Evolutionary conservation across 441 rosid species (phyloP), one percentile per base, ranked within the genome.

Genomic region (Populus hybrid): DNA sequence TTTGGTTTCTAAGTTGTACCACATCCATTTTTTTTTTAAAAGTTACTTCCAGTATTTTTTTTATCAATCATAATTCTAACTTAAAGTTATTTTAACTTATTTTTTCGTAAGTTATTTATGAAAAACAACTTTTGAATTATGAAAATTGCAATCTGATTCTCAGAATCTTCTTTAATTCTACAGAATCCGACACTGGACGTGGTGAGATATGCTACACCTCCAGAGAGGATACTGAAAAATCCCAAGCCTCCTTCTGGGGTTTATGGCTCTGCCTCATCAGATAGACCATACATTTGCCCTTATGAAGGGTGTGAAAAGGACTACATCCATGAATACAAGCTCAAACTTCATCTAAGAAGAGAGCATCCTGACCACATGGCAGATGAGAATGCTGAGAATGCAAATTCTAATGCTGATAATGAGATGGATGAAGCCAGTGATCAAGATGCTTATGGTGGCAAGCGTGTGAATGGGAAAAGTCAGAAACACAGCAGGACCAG

Each of bases 271-370:
- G 91, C 91, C 30, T 85, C 98, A 72, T 86, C 88, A 1, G 97
- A 91, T 71, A 97, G 95, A 24, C 98, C 98, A 67, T 90, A 88
- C 54, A 93, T 87, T 26, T 95, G 98, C 82, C 98, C 98, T n/a
- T 94, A 90, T 35, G 93, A 91, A 57, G 97, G 93, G 28, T 94
- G 99, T 75, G 92, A 90, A 75, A 95, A 95, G 86, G 93, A 97
- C 32, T 95, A 93, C 87, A 93, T 92, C 69, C 99, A 95, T 80
- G 98, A 93, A 79, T 93, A 95, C 90, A 93, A 95, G 89, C 97
- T 93, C 75, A 95, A 93, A 83, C 97, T 93, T 77, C 99, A 95
- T 85, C 76, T 95, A 66, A 87, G 92, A 84, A 89, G 96, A 78
- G 95, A 93, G 85, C 98, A 95, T 89, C 97, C 95, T 0, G 97